Evolutionary conservation across 192 early-diverging fungal genomes (phyloP).

Genomic region (Podila epigama): DNA sequence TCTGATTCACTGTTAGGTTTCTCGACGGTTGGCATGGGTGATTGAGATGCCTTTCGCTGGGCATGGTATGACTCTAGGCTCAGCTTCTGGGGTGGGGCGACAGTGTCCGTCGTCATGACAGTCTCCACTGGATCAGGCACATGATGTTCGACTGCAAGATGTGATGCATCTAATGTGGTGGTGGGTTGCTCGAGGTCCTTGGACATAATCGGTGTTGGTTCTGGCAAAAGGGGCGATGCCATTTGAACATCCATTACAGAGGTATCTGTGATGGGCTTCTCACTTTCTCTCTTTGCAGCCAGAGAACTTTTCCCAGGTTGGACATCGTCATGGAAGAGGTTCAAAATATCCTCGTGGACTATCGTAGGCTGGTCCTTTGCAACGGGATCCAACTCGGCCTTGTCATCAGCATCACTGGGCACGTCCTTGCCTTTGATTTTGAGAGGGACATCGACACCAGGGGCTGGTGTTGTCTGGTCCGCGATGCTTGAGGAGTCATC

Average conservation of each 20-base stretch:
- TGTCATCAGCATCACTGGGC: background rate
- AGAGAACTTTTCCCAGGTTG: conserved; percentile 10
- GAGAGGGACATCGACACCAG: too few species aligned
- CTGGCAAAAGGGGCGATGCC: background rate
- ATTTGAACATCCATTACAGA: background rate
- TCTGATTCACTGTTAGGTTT: background rate
- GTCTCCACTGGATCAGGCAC: too few species aligned
- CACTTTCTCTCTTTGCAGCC: background rate
- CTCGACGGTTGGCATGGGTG: conserved; percentile 7
- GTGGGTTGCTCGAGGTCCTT: background rate
- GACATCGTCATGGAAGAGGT: conserved; percentile 39
- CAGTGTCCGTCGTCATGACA: too few species aligned
- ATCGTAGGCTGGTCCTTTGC: conserved; percentile 13
- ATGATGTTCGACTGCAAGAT: too few species aligned
- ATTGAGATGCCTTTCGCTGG: conserved; percentile 2
- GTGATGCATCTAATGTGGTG: too few species aligned
- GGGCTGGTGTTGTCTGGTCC: too few species aligned
- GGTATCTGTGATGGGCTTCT: background rate
- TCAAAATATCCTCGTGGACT: conserved; percentile 34
- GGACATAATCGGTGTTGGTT: background rate
- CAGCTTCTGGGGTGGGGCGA: conserved; percentile 12
- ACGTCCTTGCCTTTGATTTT: too few species aligned
- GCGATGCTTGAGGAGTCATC: too few species aligned
- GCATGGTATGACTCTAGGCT: conserved; percentile 34
- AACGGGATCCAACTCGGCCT: background rate